Evolutionary conservation across 345 rosid species (phyloP).

Genomic region (Populus tremula): DNA sequence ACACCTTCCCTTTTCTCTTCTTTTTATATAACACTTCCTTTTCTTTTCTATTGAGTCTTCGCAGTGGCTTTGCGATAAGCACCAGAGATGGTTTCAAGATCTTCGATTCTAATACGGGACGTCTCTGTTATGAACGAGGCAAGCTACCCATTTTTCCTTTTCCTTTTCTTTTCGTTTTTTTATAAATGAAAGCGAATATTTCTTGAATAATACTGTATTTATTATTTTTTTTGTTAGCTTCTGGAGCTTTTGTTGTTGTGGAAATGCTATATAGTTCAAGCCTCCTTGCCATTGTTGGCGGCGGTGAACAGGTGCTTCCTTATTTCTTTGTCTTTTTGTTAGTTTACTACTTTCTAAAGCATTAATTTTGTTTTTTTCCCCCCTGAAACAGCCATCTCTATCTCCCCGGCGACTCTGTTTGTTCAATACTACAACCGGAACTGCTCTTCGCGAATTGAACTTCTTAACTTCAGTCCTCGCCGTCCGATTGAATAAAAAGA

Average conservation of each 20-base stretch:
- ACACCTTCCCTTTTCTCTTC: neutral
- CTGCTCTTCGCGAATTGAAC: slow-evolving; percentile 66
- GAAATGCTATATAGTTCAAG: slow-evolving; percentile 88
- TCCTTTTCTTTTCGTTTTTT: neutral
- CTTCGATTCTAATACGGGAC: slow-evolving; percentile 72
- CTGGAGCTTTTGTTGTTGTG: slow-evolving; percentile 71
- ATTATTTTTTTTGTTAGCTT: slow-evolving; percentile 40
- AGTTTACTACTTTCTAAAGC: neutral
- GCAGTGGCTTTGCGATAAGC: slow-evolving; percentile 72
- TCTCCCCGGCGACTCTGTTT: slow-evolving; percentile 82
- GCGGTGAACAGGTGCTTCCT: slow-evolving; percentile 80
- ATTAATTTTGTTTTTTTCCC: neutral
- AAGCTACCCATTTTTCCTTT: slow-evolving; percentile 12
- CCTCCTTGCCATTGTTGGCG: slow-evolving; percentile 95
- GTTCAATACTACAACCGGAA: slow-evolving; percentile 63
- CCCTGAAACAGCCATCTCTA: slow-evolving; percentile 54
- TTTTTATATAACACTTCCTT: neutral
- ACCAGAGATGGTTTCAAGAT: slow-evolving; percentile 71
- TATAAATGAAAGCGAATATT: neutral
- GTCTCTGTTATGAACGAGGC: slow-evolving; percentile 84
- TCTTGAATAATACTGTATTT: neutral
- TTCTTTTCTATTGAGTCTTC: neutral
- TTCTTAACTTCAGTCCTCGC: slow-evolving; percentile 84
- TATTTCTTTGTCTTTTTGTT: neutral
- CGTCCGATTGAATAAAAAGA: slow-evolving; percentile 68